phyloP scores from a whole-genome alignment of 2,329 filamentous ascomycete species.

The Diaporthe velutina region DNA sequence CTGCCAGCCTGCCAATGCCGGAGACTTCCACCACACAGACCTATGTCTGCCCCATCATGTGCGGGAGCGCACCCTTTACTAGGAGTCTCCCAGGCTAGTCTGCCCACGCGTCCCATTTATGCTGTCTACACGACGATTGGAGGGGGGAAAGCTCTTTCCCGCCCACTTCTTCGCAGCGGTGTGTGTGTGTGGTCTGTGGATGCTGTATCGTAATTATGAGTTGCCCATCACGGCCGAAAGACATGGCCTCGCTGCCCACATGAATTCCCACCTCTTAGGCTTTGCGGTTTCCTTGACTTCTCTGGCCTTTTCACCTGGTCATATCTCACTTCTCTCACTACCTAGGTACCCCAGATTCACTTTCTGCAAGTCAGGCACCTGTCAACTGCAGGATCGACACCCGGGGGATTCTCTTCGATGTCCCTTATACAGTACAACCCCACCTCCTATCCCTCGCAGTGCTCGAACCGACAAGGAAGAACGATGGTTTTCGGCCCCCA shows the following conservation, averaged over 20 bases:
- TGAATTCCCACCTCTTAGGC: not conserved
- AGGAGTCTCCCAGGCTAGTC: not conserved
- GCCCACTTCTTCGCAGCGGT: slow-evolving; percentile 12
- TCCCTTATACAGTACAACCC: not conserved
- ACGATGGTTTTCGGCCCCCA: slow-evolving; percentile 6
- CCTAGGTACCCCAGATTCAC: slow-evolving; percentile 19
- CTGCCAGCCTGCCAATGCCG: not conserved
- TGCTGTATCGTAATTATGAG: slow-evolving; percentile 20
- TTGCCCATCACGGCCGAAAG: not conserved
- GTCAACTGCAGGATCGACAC: slow-evolving; percentile 18
- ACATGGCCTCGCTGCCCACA: not conserved
- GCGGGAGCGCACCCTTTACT: not conserved
- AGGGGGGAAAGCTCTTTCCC: not conserved
- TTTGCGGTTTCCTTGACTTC: not conserved
- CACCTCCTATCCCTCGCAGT: not conserved
- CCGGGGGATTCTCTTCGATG: not conserved
- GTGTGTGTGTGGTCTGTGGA: not conserved
- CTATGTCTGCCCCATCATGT: slow-evolving; percentile 10
- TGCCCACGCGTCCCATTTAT: not conserved
- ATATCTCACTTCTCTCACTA: slow-evolving; percentile 15
- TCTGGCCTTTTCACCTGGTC: not conserved
- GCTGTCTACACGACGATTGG: not conserved
- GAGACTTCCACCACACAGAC: slow-evolving; percentile 27
- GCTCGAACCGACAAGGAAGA: not conserved
- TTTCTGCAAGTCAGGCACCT: slow-evolving; percentile 4